Conservation (phyloP, 805 yeast species). For the Suhomyces pyralidae region DNA sequence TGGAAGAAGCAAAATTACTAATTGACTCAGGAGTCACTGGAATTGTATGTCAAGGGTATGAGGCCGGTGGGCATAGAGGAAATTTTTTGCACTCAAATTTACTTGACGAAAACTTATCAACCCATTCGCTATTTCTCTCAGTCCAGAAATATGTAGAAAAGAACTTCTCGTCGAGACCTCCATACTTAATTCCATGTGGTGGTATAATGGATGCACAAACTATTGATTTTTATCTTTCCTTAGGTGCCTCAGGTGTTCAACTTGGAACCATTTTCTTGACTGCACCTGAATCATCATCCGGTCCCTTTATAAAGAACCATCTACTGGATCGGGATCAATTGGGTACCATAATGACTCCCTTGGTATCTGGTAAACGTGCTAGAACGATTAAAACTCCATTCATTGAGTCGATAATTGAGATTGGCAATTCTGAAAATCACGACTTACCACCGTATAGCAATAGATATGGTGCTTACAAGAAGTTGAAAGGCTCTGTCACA, state of each 20-base stretch:
- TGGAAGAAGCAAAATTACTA: constrained; percentile 38
- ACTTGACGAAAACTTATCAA: constrained; percentile 34
- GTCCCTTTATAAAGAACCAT: constrained; percentile 14
- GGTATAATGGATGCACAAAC: constrained; percentile 41
- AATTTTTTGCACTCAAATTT: constrained; percentile 29
- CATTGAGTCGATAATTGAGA: constrained; percentile 18
- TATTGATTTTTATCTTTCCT: constrained; percentile 26
- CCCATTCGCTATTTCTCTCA: constrained; percentile 26
- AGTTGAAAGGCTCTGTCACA: constrained; percentile 12
- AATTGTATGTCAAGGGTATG: constrained; percentile 53
- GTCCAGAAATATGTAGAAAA: constrained; percentile 8
- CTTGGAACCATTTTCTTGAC: constrained; percentile 53
- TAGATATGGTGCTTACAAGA: constrained; percentile 31
- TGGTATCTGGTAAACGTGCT: constrained; percentile 40
- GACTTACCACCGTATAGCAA: constrained; percentile 36
- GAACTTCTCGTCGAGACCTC: constrained; percentile 10
- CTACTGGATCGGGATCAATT: constrained; percentile 2
- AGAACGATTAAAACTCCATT: constrained; percentile 37
- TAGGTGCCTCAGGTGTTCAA: constrained; percentile 53
- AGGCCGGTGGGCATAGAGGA: constrained; percentile 68
- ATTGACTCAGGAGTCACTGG: constrained; percentile 42
- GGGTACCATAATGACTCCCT: constrained; percentile 30
- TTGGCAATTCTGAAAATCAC: neutral
- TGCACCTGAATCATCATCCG: constrained; percentile 27
- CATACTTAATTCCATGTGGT: constrained; percentile 46